Conservation (phyloP, 2,329 filamentous ascomycete species). For the Pseudogymnoascus sp. region DNA sequence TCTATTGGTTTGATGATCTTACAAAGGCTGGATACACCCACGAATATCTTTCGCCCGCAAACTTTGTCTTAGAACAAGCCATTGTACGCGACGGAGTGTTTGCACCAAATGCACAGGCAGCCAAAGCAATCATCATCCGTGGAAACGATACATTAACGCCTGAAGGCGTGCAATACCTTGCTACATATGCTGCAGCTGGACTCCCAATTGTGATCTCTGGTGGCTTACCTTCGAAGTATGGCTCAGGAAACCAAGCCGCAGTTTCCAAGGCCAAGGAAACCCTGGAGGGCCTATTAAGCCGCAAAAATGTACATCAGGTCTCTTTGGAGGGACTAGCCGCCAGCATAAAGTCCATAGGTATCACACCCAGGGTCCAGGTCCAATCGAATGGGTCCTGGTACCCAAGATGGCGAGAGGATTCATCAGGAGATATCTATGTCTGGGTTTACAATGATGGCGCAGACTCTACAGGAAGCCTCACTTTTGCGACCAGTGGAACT, state of each 20-base stretch:
- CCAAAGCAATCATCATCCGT: slow-evolving; percentile 15
- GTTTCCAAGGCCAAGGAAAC: neutral
- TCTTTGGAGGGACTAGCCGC: slow-evolving; percentile 25
- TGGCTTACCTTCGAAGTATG: slow-evolving; percentile 15
- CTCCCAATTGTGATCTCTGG: slow-evolving; percentile 14
- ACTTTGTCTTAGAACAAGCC: neutral
- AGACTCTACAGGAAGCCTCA: slow-evolving; percentile 21
- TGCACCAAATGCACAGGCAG: neutral
- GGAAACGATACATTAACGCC: slow-evolving; percentile 12
- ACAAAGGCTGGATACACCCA: slow-evolving; percentile 13
- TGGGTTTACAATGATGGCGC: slow-evolving; percentile 33
- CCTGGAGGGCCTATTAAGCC: slow-evolving; percentile 14
- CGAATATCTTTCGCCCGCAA: neutral
- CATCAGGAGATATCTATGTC: slow-evolving; percentile 25
- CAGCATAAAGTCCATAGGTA: slow-evolving; percentile 25
- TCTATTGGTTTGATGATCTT: neutral
- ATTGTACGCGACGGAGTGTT: neutral
- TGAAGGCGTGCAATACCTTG: neutral
- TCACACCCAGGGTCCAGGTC: slow-evolving; percentile 27
- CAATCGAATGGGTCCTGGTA: slow-evolving; percentile 28
- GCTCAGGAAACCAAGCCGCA: neutral
- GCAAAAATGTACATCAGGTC: slow-evolving; percentile 30
- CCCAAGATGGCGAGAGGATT: slow-evolving; percentile 29
- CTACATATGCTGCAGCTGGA: neutral
- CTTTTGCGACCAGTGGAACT: slow-evolving; percentile 24